Percentiles rank a stretch among this genome's conserved stretches.
Evolutionary conservation across 345 rosid species (phyloP).

Genomic region (Pelargonium nanum): DNA sequence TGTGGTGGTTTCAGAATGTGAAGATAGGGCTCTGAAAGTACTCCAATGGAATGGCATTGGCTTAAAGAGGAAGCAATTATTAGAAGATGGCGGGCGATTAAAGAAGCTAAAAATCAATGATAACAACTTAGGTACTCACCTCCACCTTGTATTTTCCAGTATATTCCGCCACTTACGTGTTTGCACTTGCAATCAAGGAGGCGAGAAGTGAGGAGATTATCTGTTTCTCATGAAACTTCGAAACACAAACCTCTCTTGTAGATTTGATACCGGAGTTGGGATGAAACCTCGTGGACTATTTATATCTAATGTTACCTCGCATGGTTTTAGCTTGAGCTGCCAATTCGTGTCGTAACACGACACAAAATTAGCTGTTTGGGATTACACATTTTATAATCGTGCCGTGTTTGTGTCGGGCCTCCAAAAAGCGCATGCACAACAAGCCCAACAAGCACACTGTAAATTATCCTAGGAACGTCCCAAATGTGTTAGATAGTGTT

Average conservation of each 20-base stretch:
- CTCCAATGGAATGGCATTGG: slow-evolving; percentile 13
- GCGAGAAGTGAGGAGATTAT: background rate
- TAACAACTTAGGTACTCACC: slow-evolving; percentile 16
- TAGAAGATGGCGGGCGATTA: slow-evolving; percentile 26
- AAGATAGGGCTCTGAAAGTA: slow-evolving; percentile 6
- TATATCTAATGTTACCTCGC: background rate
- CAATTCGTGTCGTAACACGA: too few species aligned
- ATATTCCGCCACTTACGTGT: background rate
- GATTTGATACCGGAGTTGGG: background rate
- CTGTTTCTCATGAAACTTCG: background rate
- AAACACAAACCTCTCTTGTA: background rate
- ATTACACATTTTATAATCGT: too few species aligned
- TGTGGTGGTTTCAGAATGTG: slow-evolving; percentile 19
- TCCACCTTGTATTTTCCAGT: background rate
- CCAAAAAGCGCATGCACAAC: too few species aligned
- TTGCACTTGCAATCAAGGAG: background rate
- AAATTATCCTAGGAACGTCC: too few species aligned
- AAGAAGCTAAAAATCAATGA: slow-evolving; percentile 49
- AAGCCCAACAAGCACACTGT: too few species aligned
- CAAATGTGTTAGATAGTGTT: too few species aligned
- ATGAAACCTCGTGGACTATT: background rate
- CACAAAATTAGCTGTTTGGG: too few species aligned
- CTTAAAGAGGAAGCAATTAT: slow-evolving; percentile 40
- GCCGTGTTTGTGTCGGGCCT: too few species aligned
- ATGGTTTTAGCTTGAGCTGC: too few species aligned